Conservation (phyloP, 441 rosid genomes). For the Pelargonium australe region DNA sequence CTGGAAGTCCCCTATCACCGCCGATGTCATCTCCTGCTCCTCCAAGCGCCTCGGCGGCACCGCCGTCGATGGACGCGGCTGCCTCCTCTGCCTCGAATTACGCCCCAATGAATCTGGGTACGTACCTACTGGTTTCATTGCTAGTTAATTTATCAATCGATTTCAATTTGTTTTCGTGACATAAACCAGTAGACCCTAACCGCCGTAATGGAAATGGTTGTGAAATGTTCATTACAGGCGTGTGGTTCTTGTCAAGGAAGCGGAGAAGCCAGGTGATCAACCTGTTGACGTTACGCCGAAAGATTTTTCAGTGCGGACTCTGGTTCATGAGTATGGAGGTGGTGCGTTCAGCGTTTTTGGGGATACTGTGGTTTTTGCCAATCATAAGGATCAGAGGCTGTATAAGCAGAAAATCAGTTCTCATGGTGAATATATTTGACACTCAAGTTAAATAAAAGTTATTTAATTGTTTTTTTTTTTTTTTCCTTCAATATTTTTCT, state of each 20-base stretch:
- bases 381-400: slow-evolving; percentile 79
- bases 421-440: slow-evolving; percentile 30
- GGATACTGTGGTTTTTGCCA: slow-evolving; percentile 62
- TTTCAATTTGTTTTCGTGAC: background rate
- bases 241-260: slow-evolving; percentile 61
- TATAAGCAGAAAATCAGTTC: slow-evolving; percentile 49
- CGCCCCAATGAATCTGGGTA: slow-evolving; percentile 87
- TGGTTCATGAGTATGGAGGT: slow-evolving; percentile 88
- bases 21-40: slow-evolving; percentile 77
- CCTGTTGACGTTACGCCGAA: slow-evolving; percentile 68
- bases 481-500: background rate
- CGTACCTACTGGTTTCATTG: background rate
- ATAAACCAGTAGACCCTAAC: background rate
- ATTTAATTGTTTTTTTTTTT: background rate
- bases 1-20: slow-evolving; percentile 91
- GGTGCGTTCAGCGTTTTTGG: slow-evolving; percentile 67
- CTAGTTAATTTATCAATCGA: no score
- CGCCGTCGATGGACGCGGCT: slow-evolving; percentile 59
- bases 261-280: slow-evolving; percentile 45
- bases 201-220: background rate
- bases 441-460: background rate
- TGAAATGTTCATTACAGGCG: slow-evolving; percentile 35
- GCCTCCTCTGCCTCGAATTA: slow-evolving; percentile 74
- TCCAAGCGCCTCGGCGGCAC: slow-evolving; percentile 78
- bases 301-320: slow-evolving; percentile 67